phyloP scores from a whole-genome alignment of 2,329 filamentous ascomycete species.

The Sclerotinia spermophila region DNA sequence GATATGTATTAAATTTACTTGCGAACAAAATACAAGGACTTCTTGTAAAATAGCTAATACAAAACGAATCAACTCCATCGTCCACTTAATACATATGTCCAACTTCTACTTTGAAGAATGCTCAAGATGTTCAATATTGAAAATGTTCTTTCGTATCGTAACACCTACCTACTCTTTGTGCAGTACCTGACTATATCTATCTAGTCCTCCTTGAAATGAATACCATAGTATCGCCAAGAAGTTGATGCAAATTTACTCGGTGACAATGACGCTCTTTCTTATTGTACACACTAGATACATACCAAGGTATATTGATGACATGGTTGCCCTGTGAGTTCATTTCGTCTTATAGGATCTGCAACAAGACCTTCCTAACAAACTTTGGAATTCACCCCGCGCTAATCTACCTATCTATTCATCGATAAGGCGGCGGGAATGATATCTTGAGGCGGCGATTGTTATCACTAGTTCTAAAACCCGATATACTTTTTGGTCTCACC shows the following conservation, averaged over 20 bases:
- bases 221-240: background rate
- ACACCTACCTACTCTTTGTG: background rate
- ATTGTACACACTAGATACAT: background rate
- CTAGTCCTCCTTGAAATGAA: background rate
- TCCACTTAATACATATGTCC: background rate
- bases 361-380: background rate
- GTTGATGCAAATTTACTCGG: background rate
- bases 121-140: background rate
- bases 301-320: background rate
- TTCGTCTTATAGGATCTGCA: background rate
- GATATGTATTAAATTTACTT: constrained; percentile 7
- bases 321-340: background rate
- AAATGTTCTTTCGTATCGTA: background rate
- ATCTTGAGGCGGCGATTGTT: constrained; percentile 3
- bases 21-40: background rate
- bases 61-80: background rate
- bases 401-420: constrained; percentile 21
- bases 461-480: background rate
- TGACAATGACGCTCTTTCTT: background rate
- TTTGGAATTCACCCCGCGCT: constrained; percentile 4
- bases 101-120: background rate
- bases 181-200: background rate
- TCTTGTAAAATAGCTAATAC: background rate
- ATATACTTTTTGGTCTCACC: constrained; percentile 12
- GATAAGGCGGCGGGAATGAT: constrained; percentile 22